A percentile compares a stretch with the other conserved stretches of the same genome.
Conservation (phyloP, 2,329 filamentous ascomycete species). For the Penicillium brasilianum region DNA sequence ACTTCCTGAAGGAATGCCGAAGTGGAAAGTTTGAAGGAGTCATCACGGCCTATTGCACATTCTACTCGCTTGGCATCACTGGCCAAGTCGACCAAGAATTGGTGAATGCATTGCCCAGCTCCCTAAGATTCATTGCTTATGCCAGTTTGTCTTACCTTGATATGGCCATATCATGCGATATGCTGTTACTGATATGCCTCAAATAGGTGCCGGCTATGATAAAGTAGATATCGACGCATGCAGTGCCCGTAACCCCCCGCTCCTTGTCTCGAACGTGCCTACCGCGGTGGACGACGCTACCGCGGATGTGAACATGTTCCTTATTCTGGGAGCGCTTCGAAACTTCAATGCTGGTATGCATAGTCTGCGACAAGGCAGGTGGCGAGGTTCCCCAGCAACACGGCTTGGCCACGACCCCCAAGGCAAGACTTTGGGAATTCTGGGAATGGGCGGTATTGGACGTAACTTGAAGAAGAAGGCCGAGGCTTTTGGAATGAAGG, state of each 20-base stretch:
- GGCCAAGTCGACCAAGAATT: conserved; percentile 74
- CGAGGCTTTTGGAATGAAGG: conserved; percentile 74
- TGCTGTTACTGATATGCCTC: neutral
- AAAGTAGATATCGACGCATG: conserved; percentile 77
- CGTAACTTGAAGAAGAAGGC: conserved; percentile 76
- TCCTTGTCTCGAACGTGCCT: conserved; percentile 81
- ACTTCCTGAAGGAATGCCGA: conserved; percentile 72
- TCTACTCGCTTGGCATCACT: conserved; percentile 66
- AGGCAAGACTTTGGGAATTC: conserved; percentile 77
- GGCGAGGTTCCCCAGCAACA: conserved; percentile 63
- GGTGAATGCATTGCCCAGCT: conserved; percentile 55
- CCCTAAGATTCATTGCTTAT: conserved; percentile 45
- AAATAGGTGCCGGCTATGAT: conserved; percentile 79
- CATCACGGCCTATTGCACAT: conserved; percentile 72
- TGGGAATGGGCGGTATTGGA: conserved; percentile 88
- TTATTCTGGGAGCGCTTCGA: conserved; percentile 78
- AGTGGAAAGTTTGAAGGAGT: conserved; percentile 70
- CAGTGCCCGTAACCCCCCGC: conserved; percentile 60
- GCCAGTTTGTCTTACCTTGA: conserved; percentile 41
- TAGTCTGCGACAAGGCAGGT: conserved; percentile 68
- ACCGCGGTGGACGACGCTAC: conserved; percentile 81
- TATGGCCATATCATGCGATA: neutral
- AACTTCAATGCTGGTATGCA: conserved; percentile 72
- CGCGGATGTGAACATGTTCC: conserved; percentile 78
- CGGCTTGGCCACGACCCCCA: conserved; percentile 76